Evolutionary conservation across 2,329 filamentous ascomycete species (phyloP).

Genomic region (Phyllosticta citrichinensis): DNA sequence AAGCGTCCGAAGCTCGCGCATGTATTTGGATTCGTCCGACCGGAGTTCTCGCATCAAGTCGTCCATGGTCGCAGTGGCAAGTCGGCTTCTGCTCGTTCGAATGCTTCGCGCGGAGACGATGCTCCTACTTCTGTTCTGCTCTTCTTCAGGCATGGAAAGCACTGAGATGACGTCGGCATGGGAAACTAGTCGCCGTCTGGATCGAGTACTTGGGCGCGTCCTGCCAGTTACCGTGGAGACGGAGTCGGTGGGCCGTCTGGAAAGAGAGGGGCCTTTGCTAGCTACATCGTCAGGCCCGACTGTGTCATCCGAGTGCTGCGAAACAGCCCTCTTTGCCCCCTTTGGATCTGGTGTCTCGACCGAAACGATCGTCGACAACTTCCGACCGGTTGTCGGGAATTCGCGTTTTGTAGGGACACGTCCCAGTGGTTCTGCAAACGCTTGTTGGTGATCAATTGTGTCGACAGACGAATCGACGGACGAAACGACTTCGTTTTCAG

Average conservation of each 20-base stretch:
- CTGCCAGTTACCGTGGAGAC: slow-evolving; percentile 12
- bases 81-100: slow-evolving; percentile 58
- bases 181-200: slow-evolving; percentile 64
- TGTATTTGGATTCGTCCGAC: slow-evolving; percentile 78
- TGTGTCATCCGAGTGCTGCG: slow-evolving; percentile 5
- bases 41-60: slow-evolving; percentile 73
- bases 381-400: slow-evolving; percentile 45
- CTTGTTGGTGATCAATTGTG: slow-evolving; percentile 22
- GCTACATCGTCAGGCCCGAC: slow-evolving; percentile 12
- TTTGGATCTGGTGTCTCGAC: slow-evolving; percentile 41
- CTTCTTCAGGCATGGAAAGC: slow-evolving; percentile 55
- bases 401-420: slow-evolving; percentile 27
- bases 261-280: neutral
- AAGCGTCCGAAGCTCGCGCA: slow-evolving; percentile 80
- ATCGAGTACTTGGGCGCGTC: slow-evolving; percentile 35
- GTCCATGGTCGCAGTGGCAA: slow-evolving; percentile 57
- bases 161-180: slow-evolving; percentile 93
- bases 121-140: slow-evolving; percentile 43
- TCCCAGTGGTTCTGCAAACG: slow-evolving; percentile 14
- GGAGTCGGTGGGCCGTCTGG: neutral
- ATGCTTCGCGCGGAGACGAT: slow-evolving; percentile 70
- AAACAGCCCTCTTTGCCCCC: slow-evolving; percentile 2
- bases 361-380: slow-evolving; percentile 49
- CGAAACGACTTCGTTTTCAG: slow-evolving; percentile 20
- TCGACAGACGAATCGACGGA: slow-evolving; percentile 28